These are phyloP conservation scores for Immersiella caudata DNA, from an alignment of 495 filamentous ascomycete species.

Conservation along the genomic window DNA sequence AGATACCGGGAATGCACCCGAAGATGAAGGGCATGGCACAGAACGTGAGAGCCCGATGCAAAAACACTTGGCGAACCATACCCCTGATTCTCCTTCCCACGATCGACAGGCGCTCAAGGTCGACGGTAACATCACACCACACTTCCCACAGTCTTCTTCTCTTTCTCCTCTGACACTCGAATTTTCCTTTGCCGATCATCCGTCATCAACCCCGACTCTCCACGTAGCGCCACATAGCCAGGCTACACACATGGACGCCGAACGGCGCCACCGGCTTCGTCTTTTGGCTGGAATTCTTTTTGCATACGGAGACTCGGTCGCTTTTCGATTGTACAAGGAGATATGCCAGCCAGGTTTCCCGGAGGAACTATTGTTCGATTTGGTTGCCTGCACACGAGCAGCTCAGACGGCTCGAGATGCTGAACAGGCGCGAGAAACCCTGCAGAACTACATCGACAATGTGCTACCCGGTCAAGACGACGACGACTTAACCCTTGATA, in stretches of 20 bases:
- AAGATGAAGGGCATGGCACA: neutral
- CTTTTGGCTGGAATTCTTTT: conserved; percentile 18
- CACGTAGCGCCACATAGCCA: too few species aligned
- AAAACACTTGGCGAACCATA: neutral
- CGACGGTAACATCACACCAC: too few species aligned
- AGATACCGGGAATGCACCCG: neutral
- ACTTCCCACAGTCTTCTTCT: too few species aligned
- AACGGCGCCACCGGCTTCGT: neutral
- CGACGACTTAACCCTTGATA: neutral
- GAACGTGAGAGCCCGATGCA: neutral
- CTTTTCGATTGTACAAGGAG: conserved; percentile 9
- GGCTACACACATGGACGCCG: too few species aligned
- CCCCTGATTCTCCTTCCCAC: neutral
- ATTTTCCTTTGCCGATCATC: too few species aligned
- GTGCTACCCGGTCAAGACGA: neutral
- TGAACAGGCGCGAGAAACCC: conserved; percentile 2
- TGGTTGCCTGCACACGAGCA: conserved; percentile 14
- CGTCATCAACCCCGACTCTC: too few species aligned
- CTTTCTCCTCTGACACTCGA: too few species aligned
- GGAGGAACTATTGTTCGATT: neutral
- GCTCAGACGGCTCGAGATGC: conserved; percentile 19
- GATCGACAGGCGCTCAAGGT: neutral
- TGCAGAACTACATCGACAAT: neutral
- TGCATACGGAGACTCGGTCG: conserved; percentile 21
- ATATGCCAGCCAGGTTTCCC: neutral